Evolutionary conservation across 1,139 yeast genomes (phyloP).

Genomic region (Pneumocystis canis): DNA sequence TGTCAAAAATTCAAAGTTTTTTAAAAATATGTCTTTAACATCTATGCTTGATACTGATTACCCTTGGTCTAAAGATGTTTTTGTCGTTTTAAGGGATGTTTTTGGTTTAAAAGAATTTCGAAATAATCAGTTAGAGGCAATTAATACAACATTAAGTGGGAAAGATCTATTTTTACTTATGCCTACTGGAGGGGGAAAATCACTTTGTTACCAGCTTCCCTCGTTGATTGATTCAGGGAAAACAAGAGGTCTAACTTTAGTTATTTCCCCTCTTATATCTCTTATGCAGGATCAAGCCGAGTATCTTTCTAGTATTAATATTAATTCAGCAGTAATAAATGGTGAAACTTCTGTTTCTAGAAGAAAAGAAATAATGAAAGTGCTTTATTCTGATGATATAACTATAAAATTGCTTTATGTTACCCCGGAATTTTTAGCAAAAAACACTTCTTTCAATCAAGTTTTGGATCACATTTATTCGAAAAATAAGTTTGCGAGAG

Average conservation of each 20-base stretch:
- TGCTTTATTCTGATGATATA: constrained; percentile 44
- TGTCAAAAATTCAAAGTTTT: constrained; percentile 2
- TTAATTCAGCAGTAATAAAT: constrained; percentile 78
- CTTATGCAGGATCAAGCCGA: constrained; percentile 96
- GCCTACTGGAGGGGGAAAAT: constrained; percentile 99
- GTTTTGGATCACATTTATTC: constrained; percentile 46
- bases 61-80: constrained; percentile 58
- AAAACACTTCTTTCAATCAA: constrained; percentile 53
- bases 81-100: constrained; percentile 37
- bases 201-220: constrained; percentile 88
- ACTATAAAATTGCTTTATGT: constrained; percentile 60
- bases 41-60: constrained; percentile 16
- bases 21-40: constrained; percentile 1
- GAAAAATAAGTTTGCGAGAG: constrained; percentile 51
- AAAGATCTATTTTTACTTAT: constrained; percentile 84
- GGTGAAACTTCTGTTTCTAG: constrained; percentile 55
- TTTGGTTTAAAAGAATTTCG: constrained; percentile 61
- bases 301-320: constrained; percentile 50
- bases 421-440: constrained; percentile 90
- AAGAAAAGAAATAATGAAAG: constrained; percentile 45
- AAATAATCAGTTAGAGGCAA: constrained; percentile 73
- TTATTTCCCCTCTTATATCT: constrained; percentile 85
- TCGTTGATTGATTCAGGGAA: constrained; percentile 64
- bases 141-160: constrained; percentile 65
- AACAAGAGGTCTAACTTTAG: constrained; percentile 75